Evolutionary conservation across 495 filamentous ascomycete species (phyloP).

Genomic region (Physcia stellaris): DNA sequence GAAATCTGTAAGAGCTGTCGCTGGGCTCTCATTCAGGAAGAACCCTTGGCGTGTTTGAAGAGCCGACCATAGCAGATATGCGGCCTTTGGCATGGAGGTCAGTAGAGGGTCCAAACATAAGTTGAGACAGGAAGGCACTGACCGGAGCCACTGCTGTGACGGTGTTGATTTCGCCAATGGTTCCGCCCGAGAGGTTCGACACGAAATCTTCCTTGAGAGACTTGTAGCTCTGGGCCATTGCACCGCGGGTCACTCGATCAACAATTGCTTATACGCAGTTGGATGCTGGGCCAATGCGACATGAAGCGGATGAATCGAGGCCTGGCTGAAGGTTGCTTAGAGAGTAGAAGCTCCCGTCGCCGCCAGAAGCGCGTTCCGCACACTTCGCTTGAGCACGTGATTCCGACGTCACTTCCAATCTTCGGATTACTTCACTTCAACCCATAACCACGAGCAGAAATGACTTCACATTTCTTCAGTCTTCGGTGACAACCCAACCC

Average conservation of each 20-base stretch:
- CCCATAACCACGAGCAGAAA: too few species aligned
- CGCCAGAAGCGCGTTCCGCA: too few species aligned
- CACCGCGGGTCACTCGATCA: too few species aligned
- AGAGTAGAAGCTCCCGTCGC: too few species aligned
- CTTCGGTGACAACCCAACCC: too few species aligned
- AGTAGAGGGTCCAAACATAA: too few species aligned
- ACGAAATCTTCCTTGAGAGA: constrained; percentile 88
- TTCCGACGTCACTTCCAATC: too few species aligned
- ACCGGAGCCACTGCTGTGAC: constrained; percentile 79
- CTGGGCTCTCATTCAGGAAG: constrained; percentile 59
- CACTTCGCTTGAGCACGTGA: too few species aligned
- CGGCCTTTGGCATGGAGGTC: constrained; percentile 40
- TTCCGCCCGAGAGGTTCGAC: constrained; percentile 77
- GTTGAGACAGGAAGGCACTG: constrained; percentile 22
- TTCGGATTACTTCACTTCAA: not conserved
- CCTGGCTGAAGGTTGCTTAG: too few species aligned
- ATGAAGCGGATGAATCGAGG: too few species aligned
- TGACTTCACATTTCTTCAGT: not conserved
- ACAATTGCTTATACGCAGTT: too few species aligned
- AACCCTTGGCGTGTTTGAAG: constrained; percentile 78
- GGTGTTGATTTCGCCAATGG: constrained; percentile 71
- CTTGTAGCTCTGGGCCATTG: constrained; percentile 63
- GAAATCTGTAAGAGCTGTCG: constrained; percentile 65
- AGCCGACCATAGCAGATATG: constrained; percentile 76
- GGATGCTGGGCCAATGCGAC: too few species aligned